Evolutionary conservation across 805 yeast species (phyloP).

Genomic region (Nakazawaea populi): DNA sequence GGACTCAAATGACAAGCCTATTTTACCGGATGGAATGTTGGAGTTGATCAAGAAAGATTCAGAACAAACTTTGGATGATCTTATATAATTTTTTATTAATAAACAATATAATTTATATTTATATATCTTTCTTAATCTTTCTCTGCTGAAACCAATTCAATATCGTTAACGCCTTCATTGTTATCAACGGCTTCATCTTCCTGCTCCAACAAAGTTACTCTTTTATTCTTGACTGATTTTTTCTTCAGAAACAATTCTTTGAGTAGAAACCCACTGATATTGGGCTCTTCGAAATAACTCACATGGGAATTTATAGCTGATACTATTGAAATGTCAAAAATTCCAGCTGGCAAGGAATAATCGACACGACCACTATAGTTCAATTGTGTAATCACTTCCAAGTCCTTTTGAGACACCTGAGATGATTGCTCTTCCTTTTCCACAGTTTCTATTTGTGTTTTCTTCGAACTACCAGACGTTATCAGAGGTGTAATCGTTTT

Average conservation of each 20-base stretch:
- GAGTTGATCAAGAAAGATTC: conserved; percentile 80
- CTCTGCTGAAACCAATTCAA: no score
- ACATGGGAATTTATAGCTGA: conserved; percentile 86
- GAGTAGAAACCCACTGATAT: conserved; percentile 75
- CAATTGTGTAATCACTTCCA: conserved; percentile 33
- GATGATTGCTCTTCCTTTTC: conserved; percentile 20
- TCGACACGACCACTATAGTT: conserved; percentile 80
- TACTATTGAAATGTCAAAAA: conserved; percentile 72
- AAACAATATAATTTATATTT: no score
- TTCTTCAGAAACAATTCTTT: conserved; percentile 37
- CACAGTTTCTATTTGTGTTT: conserved; percentile 2
- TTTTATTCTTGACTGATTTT: conserved; percentile 3
- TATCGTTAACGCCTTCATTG: neutral
- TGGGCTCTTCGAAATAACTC: conserved; percentile 80
- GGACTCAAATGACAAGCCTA: conserved; percentile 61
- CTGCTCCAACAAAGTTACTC: conserved; percentile 2
- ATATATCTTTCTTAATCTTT: no score
- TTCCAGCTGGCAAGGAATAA: conserved; percentile 70
- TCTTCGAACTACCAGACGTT: neutral
- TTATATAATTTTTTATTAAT: conserved; percentile 26
- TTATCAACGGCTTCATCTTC: conserved; percentile 6
- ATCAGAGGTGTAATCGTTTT: neutral
- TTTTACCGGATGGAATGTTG: conserved; percentile 89
- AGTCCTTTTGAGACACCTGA: conserved; percentile 17
- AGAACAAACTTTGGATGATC: conserved; percentile 74